Evolutionary conservation across 441 rosid species (phyloP), one percentile per base, ranked within the genome.

Genomic region (Pelargonium australe): DNA sequence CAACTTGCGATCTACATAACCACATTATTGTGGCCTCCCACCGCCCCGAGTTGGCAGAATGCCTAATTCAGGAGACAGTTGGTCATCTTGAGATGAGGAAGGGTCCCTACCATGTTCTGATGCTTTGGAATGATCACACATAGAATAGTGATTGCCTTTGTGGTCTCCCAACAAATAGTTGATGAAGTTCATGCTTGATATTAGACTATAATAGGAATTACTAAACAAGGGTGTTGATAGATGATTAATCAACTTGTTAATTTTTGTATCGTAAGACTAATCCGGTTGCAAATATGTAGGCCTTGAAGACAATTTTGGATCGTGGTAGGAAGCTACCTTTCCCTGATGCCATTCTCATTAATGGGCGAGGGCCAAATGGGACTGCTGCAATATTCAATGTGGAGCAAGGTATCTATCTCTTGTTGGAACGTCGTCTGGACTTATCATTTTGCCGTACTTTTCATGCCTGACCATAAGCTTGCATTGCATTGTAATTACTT

Each of bases 311-410:
- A 53, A 53, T 53, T 16, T 53, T 53, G 60, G 60, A 53, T 16
- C 19, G 60, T 14, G 60, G 60, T 25, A 6, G 66, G 68, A 87
- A 82, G 76, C 76, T 95, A 12, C 86, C 84, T 31, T 71, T 73
- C 60, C 88, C 99, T 51, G 90, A 87, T 72, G 96, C 90, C 60
- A 84, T 94, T 72, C 94, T 94, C 76, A 88, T 94, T 76, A 94
- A 94, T 65, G 99, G 99, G 0, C 86, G 96, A 1, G 89, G 96
- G 19, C 11, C 78, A n/a, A 80, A 62, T 37, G 96, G 99, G 70
- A 85, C 87, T 63, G 68, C 76, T 55, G 60, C 60, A n/a, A 53
- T 20, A 16, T 76, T 94, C 8, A 85, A 74, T n/a, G 92, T 94
- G 53, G 92, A 88, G 68, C 89, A 87, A 83, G 98, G 84, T 68